phyloP scores from a whole-genome alignment of 352 stramenopile genomes.

The Halophytophthora polymorphica region DNA sequence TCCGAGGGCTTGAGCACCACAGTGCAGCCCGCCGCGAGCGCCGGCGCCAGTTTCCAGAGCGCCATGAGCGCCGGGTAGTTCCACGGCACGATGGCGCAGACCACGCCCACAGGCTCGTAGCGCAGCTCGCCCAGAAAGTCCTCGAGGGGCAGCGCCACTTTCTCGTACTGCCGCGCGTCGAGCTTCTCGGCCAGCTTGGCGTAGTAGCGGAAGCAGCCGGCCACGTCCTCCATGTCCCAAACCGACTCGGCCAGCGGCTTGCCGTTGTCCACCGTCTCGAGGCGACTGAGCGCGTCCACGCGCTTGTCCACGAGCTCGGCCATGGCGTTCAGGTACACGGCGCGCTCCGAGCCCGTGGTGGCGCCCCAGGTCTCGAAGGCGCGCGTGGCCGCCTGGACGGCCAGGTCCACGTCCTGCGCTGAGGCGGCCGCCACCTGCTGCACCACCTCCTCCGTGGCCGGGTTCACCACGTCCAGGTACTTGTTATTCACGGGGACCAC shows the following conservation, averaged over 20 bases:
- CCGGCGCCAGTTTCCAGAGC: constrained; percentile 69
- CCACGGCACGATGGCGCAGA: constrained; percentile 53
- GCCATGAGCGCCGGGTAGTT: constrained; percentile 61
- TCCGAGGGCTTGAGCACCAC: constrained; percentile 94
- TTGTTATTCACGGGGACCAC: constrained; percentile 32
- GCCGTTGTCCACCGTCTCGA: constrained; percentile 53
- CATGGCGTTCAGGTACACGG: constrained; percentile 45
- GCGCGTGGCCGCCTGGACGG: constrained; percentile 32
- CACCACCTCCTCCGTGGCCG: constrained; percentile 47
- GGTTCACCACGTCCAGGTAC: constrained; percentile 66
- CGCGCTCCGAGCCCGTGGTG: constrained; percentile 36
- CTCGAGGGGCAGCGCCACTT: constrained; percentile 24
- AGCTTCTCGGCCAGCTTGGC: constrained; percentile 41
- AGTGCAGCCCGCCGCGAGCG: constrained; percentile 90
- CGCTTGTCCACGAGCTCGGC: constrained; percentile 34
- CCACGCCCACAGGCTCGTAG: constrained; percentile 56
- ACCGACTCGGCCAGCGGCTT: constrained; percentile 45
- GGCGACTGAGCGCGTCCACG: constrained; percentile 28
- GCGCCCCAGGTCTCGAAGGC: constrained; percentile 36
- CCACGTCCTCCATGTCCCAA: constrained; percentile 62
- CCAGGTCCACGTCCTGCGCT: constrained; percentile 40
- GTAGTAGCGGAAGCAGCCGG: constrained; percentile 59
- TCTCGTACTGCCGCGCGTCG: constrained; percentile 39
- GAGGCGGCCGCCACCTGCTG: constrained; percentile 47
- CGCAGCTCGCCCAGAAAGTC: constrained; percentile 34